Evolutionary conservation across 768 basidiomycete species (phyloP), one percentile per base, ranked within the genome.

Genomic region (Amanita jacksonii): DNA sequence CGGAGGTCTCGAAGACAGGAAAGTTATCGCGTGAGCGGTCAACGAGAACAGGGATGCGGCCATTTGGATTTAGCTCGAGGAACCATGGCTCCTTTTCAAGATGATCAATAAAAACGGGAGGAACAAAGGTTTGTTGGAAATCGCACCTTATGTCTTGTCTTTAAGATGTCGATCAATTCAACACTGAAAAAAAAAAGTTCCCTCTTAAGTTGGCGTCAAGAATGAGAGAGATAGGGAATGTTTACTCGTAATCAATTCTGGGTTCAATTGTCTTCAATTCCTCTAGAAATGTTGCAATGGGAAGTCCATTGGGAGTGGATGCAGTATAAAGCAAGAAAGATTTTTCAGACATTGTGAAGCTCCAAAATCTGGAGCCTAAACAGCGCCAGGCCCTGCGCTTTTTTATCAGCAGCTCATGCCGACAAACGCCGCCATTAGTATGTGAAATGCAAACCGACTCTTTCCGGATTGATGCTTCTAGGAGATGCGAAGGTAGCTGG

Each of bases 1-100:
- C 87, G 2, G 81, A 77, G 5, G 76, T 79, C 57, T 90, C 87
- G 51, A 88, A 88, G 33, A 87, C 74, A 5, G 51, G 51, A 54
- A 87, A 87, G 52, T 79, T 62, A 50, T 76, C 67, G 49, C 78
- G 73, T 16, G 69, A 63, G 46, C 70, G 73, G 57, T 88, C 82
- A 25, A 77, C 65, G 30, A 88, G 62, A 20, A 72, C 70, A 5
- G 85, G 85, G 43, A 88, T 86, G 38, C 83, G 59, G 19, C 80
- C 80, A 49, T 83, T 85, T 5, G 81, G 83, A 57, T 85, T 85
- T 51, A 81, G 53, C 36, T 76, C 69, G 49, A 90, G 69, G 64
- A 81, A 91, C 82, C 82, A 88, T 0, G 72, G 71, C 56, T 85
- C 68, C 65, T 72, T 37, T 43, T 13, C n/a, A n/a, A n/a, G n/a